Conservation (phyloP, 495 filamentous ascomycete genomes). For the Annulohypoxylon maeteangense region DNA sequence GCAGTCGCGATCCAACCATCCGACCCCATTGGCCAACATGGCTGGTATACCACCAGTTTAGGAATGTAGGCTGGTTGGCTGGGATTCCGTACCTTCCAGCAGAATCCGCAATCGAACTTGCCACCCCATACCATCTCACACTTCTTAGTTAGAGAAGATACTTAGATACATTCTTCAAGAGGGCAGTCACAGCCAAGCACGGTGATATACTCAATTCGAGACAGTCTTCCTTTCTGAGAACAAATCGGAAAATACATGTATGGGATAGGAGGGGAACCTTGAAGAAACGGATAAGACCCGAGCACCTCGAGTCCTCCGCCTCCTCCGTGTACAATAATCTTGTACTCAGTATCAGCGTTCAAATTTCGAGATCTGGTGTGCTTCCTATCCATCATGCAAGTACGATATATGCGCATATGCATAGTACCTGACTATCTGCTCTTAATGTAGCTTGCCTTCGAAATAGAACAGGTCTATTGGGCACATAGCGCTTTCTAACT, state of each 20-base stretch:
- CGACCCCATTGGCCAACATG: slow-evolving; percentile 36
- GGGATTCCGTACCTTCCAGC: slow-evolving; percentile 4
- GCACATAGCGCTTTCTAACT: not conserved
- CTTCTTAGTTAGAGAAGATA: not conserved
- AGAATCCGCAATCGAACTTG: not conserved
- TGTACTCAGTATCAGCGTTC: slow-evolving; percentile 9
- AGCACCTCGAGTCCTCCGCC: slow-evolving; percentile 6
- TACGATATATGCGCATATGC: slow-evolving; percentile 1
- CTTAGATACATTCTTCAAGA: slow-evolving; percentile 19
- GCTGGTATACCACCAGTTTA: slow-evolving; percentile 35
- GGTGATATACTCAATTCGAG: slow-evolving; percentile 7
- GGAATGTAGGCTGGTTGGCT: slow-evolving; percentile 39
- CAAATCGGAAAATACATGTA: not conserved
- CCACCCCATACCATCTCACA: not conserved
- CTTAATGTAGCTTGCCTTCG: not conserved
- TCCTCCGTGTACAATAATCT: slow-evolving; percentile 15
- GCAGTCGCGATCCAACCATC: slow-evolving; percentile 7
- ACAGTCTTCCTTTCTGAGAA: slow-evolving; percentile 3
- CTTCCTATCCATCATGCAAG: not conserved
- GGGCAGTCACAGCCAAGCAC: slow-evolving; percentile 12
- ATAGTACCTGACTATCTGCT: slow-evolving; percentile 8
- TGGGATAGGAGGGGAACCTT: not conserved
- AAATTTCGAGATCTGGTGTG: not conserved
- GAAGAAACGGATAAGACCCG: slow-evolving; percentile 8
- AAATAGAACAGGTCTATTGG: slow-evolving; percentile 2